These are phyloP conservation scores for Colletotrichum paranaense DNA, from an alignment of 2,329 filamentous ascomycete genomes.

Conservation along the genomic window DNA sequence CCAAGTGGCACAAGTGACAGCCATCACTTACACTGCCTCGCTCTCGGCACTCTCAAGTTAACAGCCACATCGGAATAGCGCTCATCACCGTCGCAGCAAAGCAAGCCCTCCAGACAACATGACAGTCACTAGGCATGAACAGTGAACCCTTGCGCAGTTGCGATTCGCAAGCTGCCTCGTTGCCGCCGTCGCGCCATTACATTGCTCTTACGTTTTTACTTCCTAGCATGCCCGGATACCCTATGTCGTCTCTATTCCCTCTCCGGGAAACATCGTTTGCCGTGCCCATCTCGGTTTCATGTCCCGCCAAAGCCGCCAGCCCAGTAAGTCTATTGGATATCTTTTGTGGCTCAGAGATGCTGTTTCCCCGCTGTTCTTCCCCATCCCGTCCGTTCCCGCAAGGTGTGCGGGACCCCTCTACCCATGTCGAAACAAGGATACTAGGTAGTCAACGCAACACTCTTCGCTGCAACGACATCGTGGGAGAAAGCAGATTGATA, in stretches of 20 bases:
- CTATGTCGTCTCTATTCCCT: not conserved
- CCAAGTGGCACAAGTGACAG: not conserved
- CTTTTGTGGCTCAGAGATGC: conserved; percentile 2
- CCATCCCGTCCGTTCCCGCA: conserved; percentile 17
- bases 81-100: not conserved
- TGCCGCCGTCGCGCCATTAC: not conserved
- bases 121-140: not conserved
- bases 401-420: not conserved
- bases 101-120: not conserved
- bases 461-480: not conserved
- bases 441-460: not conserved
- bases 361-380: not conserved
- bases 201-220: conserved; percentile 2
- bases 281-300: conserved; percentile 19
- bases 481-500: not conserved
- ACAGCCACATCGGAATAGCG: not conserved
- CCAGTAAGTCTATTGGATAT: not conserved
- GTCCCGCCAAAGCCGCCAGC: conserved; percentile 5
- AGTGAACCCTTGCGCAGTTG: not conserved
- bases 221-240: not conserved
- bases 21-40: not conserved
- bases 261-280: not conserved
- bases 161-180: not conserved
- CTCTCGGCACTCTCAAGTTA: not conserved
- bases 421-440: not conserved